Conservation (phyloP, 1,284 basidiomycete species). For the Microbotryomycetes sp. region DNA sequence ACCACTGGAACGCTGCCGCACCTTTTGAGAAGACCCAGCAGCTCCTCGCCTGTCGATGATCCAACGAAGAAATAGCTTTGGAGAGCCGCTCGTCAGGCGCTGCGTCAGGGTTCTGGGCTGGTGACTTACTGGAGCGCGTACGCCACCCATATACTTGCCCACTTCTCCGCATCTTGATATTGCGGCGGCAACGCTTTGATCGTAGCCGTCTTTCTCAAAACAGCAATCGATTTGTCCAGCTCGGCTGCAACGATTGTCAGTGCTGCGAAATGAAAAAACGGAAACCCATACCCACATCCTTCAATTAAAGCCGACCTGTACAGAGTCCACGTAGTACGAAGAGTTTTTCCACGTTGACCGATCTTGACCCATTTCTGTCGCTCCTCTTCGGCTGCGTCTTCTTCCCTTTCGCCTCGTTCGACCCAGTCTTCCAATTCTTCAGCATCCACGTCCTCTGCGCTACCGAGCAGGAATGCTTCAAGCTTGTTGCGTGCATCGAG, state of each 20-base stretch:
- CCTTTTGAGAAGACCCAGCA: constrained; percentile 21
- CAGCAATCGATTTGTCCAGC: constrained; percentile 20
- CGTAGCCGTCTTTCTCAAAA: not conserved
- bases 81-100: not conserved
- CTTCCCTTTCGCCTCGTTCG: not conserved
- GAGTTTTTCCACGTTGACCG: constrained; percentile 5
- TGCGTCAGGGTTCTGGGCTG: not conserved
- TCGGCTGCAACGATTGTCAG: constrained; percentile 6
- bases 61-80: constrained; percentile 26
- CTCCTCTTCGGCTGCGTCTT: constrained; percentile 1
- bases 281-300: not conserved
- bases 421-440: constrained; percentile 3
- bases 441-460: not conserved
- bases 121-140: constrained; percentile 23
- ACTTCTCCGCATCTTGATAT: constrained; percentile 26
- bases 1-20: not conserved
- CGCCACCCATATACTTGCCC: constrained; percentile 27
- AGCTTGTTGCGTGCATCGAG: constrained; percentile 4
- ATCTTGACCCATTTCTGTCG: constrained; percentile 9
- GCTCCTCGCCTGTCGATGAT: constrained; percentile 14
- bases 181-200: constrained; percentile 13
- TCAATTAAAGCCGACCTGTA: constrained; percentile 21
- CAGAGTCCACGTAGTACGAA: constrained; percentile 21
- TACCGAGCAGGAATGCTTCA: constrained; percentile 23
- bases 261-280: not conserved